Evolutionary conservation across 192 early-diverging fungal species (phyloP).

Genomic region (Coemansia interrupta): DNA sequence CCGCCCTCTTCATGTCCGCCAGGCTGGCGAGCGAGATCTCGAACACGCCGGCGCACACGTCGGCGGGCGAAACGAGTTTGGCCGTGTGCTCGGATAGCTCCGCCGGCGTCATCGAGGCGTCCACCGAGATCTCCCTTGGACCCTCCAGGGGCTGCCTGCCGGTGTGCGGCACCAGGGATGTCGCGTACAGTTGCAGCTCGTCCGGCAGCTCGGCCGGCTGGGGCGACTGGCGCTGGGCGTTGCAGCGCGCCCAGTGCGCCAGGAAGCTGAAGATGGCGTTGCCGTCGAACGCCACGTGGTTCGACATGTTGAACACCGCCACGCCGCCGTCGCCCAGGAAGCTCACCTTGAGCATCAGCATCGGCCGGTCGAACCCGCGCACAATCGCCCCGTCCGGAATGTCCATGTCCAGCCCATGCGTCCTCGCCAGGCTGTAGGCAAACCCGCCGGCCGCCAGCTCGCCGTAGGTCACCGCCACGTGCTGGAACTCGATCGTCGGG

Average conservation of each 20-base stretch:
- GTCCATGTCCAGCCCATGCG: conserved; percentile 16
- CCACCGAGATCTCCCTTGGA: conserved; percentile 31
- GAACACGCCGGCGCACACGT: conserved; percentile 27
- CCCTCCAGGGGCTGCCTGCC: not conserved
- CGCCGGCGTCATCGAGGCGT: conserved; percentile 16
- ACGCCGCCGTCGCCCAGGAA: conserved; percentile 36
- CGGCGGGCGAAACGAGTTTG: conserved; percentile 1
- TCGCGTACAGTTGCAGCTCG: conserved; percentile 12
- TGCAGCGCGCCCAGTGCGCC: conserved; percentile 39
- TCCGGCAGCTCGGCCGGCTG: conserved; percentile 6
- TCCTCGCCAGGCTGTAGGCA: conserved; percentile 20
- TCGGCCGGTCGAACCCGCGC: conserved; percentile 9
- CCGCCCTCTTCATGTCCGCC: conserved; percentile 11
- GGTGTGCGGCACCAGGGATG: conserved; percentile 3
- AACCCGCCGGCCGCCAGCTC: conserved; percentile 15
- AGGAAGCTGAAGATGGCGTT: conserved; percentile 44
- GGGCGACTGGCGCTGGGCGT: conserved; percentile 1
- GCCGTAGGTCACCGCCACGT: conserved; percentile 2
- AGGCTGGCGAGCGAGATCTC: conserved; percentile 8
- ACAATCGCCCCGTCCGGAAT: conserved; percentile 32
- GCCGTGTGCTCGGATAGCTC: conserved; percentile 14
- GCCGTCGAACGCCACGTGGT: conserved; percentile 48
- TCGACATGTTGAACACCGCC: conserved; percentile 30
- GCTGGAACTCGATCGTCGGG: conserved; percentile 35
- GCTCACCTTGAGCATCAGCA: conserved; percentile 43